These are phyloP conservation scores for Sugiyamaella chiloensis DNA, from an alignment of 805 yeast genomes.

Conservation along the genomic window DNA sequence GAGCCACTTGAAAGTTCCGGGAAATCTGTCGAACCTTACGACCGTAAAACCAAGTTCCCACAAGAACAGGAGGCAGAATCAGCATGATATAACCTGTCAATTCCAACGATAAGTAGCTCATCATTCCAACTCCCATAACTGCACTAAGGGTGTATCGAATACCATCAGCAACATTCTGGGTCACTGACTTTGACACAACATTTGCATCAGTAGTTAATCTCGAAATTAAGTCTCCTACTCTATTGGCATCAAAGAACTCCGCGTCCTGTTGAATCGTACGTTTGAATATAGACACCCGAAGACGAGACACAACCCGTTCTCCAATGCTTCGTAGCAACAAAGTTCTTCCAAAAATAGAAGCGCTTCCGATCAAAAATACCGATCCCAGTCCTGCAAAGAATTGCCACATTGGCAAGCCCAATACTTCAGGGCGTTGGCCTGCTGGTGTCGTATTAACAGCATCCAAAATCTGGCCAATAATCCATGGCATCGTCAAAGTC, in stretches of 20 bases:
- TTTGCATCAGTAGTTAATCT: constrained; percentile 86
- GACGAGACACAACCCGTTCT: constrained; percentile 79
- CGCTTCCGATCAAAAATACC: constrained; percentile 68
- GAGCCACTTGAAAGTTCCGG: constrained; percentile 71
- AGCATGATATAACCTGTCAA: constrained; percentile 77
- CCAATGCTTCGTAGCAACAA: constrained; percentile 74
- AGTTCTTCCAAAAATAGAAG: constrained; percentile 80
- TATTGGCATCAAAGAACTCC: constrained; percentile 81
- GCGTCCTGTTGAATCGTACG: constrained; percentile 83
- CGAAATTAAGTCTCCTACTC: constrained; percentile 89
- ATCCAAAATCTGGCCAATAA: constrained; percentile 85
- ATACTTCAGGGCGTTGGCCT: constrained; percentile 36
- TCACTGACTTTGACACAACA: constrained; percentile 77
- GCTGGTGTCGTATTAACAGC: constrained; percentile 45
- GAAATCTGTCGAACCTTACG: constrained; percentile 70
- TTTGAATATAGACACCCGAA: constrained; percentile 72
- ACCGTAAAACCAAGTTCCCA: constrained; percentile 81
- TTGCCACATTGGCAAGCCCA: constrained; percentile 59
- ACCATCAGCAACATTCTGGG: constrained; percentile 92
- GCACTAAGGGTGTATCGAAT: constrained; percentile 79
- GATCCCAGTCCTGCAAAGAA: constrained; percentile 62
- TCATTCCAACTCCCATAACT: constrained; percentile 83
- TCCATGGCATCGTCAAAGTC: constrained; percentile 74
- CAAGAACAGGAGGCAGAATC: constrained; percentile 77
- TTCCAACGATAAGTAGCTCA: constrained; percentile 81